Percentiles rank a stretch among this genome's conserved stretches.
These are phyloP conservation scores for Chaetomium strumarium DNA, from an alignment of 2,329 filamentous ascomycete genomes.

Conservation along the genomic window DNA sequence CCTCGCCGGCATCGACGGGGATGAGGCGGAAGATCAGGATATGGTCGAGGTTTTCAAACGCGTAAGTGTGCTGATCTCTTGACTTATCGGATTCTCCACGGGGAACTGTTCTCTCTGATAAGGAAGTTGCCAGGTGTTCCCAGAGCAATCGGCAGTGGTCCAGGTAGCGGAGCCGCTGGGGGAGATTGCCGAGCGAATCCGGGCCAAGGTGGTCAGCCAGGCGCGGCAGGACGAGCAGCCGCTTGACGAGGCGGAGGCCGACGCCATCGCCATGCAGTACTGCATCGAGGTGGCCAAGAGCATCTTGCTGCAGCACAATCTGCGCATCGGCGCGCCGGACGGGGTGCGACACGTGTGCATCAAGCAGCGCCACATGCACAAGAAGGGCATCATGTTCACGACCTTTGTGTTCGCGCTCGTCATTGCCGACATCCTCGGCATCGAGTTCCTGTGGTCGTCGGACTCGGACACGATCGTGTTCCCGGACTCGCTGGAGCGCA, in stretches of 20 bases:
- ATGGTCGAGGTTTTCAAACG: slow-evolving; percentile 13
- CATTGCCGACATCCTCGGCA: slow-evolving; percentile 14
- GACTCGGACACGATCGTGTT: slow-evolving; percentile 18
- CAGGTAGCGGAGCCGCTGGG: slow-evolving; percentile 13
- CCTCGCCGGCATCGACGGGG: slow-evolving; percentile 15
- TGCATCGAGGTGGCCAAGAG: slow-evolving; percentile 11
- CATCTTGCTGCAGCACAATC: slow-evolving; percentile 9
- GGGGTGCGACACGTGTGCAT: slow-evolving; percentile 12
- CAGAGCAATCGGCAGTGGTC: slow-evolving; percentile 12
- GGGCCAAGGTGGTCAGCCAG: slow-evolving; percentile 5
- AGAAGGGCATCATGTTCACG: slow-evolving; percentile 19
- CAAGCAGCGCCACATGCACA: slow-evolving; percentile 17
- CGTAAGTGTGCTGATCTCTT: not conserved
- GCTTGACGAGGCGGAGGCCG: slow-evolving; percentile 1
- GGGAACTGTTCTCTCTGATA: not conserved
- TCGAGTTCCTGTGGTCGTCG: slow-evolving; percentile 16
- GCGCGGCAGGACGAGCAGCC: slow-evolving; percentile 1
- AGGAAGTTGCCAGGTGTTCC: slow-evolving; percentile 2
- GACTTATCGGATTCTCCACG: no score
- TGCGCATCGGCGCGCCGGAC: slow-evolving; percentile 7
- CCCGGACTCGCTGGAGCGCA: slow-evolving; percentile 12
- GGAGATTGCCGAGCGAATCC: slow-evolving; percentile 12
- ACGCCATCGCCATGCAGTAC: slow-evolving; percentile 11
- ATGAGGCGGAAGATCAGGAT: slow-evolving; percentile 13
- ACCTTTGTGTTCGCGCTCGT: slow-evolving; percentile 14